Evolutionary conservation across 2,329 filamentous ascomycete genomes (phyloP).

Genomic region (Fusarium miscanthi): DNA sequence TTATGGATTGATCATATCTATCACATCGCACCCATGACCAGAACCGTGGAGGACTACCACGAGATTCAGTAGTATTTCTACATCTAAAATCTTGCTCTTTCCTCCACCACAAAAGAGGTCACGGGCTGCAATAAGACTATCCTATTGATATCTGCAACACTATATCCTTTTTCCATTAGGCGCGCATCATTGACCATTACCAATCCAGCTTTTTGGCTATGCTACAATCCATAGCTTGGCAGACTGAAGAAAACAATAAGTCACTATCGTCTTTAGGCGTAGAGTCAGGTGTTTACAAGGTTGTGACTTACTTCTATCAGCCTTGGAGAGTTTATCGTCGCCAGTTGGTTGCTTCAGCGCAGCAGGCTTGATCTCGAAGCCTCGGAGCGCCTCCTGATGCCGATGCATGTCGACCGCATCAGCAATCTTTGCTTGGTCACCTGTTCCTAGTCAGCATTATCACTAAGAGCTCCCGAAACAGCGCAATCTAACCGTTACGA

Average conservation of each 20-base stretch:
- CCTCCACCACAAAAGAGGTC: too few relatives aligned
- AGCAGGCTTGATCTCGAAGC: not conserved
- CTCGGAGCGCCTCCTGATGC: not conserved
- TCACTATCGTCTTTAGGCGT: fast-evolving
- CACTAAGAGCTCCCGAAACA: fast-evolving
- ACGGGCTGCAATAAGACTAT: too few relatives aligned
- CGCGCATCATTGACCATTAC: too few relatives aligned
- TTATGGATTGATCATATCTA: not conserved
- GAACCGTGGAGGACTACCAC: fast-evolving
- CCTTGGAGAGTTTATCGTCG: fast-evolving
- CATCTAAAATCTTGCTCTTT: too few relatives aligned
- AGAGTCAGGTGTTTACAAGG: fast-evolving
- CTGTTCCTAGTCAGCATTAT: not conserved
- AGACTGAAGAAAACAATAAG: not conserved
- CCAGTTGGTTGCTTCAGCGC: not conserved
- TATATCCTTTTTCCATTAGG: too few relatives aligned
- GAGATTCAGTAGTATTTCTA: fast-evolving
- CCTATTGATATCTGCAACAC: too few relatives aligned
- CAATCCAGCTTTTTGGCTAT: too few relatives aligned
- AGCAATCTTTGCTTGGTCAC: not conserved
- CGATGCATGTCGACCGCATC: not conserved
- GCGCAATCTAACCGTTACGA: fast-evolving
- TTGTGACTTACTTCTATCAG: not conserved
- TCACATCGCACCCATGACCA: fast-evolving
- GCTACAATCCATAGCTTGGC: not conserved